Percentiles rank a stretch among this genome's conserved stretches.
phyloP scores from a whole-genome alignment of 768 basidiomycete genomes.

The Rhizopogon sp. region DNA sequence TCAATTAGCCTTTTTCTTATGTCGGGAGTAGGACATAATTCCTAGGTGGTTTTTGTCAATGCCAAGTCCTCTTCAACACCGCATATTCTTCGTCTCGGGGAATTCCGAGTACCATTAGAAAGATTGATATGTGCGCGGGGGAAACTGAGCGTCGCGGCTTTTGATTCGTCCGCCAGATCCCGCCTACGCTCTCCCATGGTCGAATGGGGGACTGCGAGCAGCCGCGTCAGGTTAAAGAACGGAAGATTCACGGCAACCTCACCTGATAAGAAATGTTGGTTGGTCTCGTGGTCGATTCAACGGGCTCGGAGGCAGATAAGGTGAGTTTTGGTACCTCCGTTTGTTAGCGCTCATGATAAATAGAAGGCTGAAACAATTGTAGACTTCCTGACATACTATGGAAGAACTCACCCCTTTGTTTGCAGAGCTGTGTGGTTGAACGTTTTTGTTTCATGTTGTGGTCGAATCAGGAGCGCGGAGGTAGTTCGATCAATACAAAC shows the following conservation, averaged over 20 bases:
- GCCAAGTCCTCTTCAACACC: neutral
- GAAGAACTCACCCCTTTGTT: too few species aligned
- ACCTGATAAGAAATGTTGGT: neutral
- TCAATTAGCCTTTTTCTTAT: neutral
- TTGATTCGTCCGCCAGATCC: neutral
- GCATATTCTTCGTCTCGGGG: neutral
- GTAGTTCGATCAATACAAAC: conserved; percentile 12
- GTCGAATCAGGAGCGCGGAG: conserved; percentile 3
- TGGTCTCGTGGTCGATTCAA: neutral
- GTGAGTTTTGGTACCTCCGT: too few species aligned
- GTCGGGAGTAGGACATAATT: neutral
- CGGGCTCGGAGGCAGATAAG: neutral
- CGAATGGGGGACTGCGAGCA: too few species aligned
- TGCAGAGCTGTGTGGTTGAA: too few species aligned
- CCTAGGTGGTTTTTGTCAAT: neutral
- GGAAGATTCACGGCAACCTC: neutral
- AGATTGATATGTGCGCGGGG: neutral
- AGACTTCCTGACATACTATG: too few species aligned
- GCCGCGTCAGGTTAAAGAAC: neutral
- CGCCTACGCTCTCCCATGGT: too few species aligned
- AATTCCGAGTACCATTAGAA: neutral
- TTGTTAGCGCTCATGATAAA: too few species aligned
- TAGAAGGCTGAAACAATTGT: too few species aligned
- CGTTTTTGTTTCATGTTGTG: too few species aligned
- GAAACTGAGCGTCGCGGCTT: neutral